phyloP scores from a whole-genome alignment of 768 basidiomycete genomes.

The Cyclocybe aegerita region DNA sequence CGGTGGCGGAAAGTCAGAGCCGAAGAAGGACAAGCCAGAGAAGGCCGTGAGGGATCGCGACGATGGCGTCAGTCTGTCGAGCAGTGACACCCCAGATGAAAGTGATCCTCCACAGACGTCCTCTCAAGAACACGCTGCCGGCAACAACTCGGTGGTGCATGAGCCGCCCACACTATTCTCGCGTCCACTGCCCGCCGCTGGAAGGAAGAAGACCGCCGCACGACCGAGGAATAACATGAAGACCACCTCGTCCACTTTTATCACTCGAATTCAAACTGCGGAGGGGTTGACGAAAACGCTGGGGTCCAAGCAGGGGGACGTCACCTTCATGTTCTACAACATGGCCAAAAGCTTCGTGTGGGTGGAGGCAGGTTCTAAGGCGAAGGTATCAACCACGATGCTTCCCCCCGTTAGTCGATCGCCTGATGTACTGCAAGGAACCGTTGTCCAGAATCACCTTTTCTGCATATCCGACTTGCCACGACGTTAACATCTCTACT shows the following conservation, averaged over 20 bases:
- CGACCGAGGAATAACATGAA: constrained; percentile 91
- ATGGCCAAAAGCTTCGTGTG: constrained; percentile 81
- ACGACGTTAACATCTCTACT: constrained; percentile 81
- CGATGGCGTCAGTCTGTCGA: constrained; percentile 77
- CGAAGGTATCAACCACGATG: constrained; percentile 56
- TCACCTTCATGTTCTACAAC: constrained; percentile 87
- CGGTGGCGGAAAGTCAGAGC: constrained; percentile 68
- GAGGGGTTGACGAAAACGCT: constrained; percentile 76
- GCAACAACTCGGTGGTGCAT: constrained; percentile 34
- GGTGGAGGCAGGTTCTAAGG: constrained; percentile 82
- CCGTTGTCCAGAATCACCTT: constrained; percentile 84
- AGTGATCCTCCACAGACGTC: constrained; percentile 35
- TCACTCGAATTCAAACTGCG: constrained; percentile 78
- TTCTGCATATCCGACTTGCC: constrained; percentile 85
- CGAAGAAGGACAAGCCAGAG: constrained; percentile 55
- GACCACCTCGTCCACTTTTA: constrained; percentile 90
- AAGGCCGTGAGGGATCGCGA: constrained; percentile 51
- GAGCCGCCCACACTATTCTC: constrained; percentile 65
- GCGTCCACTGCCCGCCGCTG: constrained; percentile 32
- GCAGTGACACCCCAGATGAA: constrained; percentile 77
- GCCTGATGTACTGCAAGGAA: constrained; percentile 53
- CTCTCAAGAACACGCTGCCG: constrained; percentile 38
- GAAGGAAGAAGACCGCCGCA: constrained; percentile 62
- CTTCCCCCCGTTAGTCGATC: neutral
- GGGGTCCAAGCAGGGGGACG: constrained; percentile 80